Conservation (phyloP, 305 asterid genomes). For the Solanum hybrid region DNA sequence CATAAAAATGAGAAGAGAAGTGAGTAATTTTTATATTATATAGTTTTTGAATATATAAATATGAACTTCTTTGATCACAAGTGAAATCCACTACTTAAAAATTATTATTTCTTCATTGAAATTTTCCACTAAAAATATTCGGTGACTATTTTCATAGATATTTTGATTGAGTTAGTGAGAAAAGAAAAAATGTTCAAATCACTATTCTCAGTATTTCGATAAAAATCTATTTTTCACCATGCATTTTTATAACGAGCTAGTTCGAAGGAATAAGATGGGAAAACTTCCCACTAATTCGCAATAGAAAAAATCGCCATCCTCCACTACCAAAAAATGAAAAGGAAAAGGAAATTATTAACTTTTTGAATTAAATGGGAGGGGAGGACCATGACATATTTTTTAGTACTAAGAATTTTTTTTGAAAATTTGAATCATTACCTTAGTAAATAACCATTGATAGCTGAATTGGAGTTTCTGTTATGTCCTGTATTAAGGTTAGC, state of each 20-base stretch:
- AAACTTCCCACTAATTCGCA: not conserved
- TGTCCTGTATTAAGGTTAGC: too few relatives aligned
- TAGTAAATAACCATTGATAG: not conserved
- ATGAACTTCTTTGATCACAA: not conserved
- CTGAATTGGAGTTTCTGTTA: not conserved
- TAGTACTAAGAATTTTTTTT: not conserved
- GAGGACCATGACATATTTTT: not conserved
- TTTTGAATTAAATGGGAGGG: not conserved
- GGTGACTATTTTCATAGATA: not conserved
- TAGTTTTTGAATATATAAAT: not conserved
- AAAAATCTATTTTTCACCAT: not conserved
- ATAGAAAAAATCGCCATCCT: not conserved
- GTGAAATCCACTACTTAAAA: not conserved
- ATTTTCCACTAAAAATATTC: not conserved
- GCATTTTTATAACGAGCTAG: not conserved
- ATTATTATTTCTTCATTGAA: not conserved
- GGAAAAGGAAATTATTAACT: not conserved
- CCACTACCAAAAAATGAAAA: not conserved
- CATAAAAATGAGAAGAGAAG: not conserved
- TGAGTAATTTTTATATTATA: not conserved
- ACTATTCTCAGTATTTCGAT: not conserved
- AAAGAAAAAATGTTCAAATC: not conserved
- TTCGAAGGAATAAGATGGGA: too few relatives aligned
- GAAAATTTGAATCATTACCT: not conserved
- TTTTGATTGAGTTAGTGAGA: not conserved